Evolutionary conservation across 1,284 basidiomycete genomes (phyloP).

Genomic region (Xerocomus nothofagi): DNA sequence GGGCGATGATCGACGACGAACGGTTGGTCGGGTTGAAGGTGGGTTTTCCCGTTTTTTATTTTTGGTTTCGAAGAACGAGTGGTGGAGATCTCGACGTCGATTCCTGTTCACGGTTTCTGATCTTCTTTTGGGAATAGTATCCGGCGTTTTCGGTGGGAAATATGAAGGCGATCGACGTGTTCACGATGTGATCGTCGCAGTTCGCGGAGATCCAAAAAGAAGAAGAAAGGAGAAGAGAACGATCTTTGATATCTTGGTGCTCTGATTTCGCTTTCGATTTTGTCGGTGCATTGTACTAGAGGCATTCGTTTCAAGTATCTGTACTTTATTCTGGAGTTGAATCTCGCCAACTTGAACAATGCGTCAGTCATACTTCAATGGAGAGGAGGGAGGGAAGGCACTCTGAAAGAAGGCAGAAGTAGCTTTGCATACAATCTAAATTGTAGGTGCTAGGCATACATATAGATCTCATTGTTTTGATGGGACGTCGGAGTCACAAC

Average conservation of each 20-base stretch:
- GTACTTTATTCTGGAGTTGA: background rate
- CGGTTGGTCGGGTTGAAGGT: constrained; percentile 38
- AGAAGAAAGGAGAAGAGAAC: background rate
- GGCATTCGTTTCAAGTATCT: background rate
- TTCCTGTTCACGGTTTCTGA: background rate
- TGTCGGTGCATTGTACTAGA: background rate
- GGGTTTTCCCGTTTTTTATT: constrained; percentile 14
- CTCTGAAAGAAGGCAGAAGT: background rate
- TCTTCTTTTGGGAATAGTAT: constrained; percentile 12
- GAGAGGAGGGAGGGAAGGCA: background rate
- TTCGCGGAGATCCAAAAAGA: too few species aligned
- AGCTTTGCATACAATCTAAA: too few species aligned
- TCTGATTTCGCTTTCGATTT: background rate
- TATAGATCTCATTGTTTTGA: too few species aligned
- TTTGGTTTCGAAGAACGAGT: too few species aligned
- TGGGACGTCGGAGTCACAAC: too few species aligned
- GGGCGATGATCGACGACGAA: constrained; percentile 41
- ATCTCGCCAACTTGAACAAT: too few species aligned
- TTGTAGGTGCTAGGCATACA: too few species aligned
- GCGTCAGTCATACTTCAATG: background rate
- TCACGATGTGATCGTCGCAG: constrained; percentile 24
- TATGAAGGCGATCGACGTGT: constrained; percentile 36
- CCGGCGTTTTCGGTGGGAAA: constrained; percentile 28
- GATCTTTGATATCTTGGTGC: background rate
- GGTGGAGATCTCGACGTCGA: background rate